Evolutionary conservation across 1,284 basidiomycete species (phyloP).

Genomic region (Laetiporus sulphureus): DNA sequence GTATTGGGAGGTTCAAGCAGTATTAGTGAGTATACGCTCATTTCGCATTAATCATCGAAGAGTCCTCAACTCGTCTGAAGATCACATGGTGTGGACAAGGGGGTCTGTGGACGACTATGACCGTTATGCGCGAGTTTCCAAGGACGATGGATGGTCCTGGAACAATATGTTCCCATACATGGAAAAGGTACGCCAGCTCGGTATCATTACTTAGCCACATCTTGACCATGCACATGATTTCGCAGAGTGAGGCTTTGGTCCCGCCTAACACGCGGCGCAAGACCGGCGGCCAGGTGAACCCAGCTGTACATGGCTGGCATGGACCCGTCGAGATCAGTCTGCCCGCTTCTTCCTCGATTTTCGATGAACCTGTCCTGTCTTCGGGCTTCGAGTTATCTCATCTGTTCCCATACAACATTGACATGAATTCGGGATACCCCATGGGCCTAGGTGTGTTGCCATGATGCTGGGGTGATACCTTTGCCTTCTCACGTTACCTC

Average conservation of each 20-base stretch:
- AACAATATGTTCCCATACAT: constrained; percentile 16
- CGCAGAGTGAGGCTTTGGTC: constrained; percentile 25
- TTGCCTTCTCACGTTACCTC: neutral
- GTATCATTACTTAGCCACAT: neutral
- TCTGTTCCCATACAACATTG: constrained; percentile 27
- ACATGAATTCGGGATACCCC: constrained; percentile 28
- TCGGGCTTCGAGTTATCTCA: constrained; percentile 16
- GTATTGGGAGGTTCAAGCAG: constrained; percentile 11
- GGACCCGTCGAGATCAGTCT: constrained; percentile 29
- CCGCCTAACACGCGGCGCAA: constrained; percentile 26
- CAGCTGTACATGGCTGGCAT: constrained; percentile 22
- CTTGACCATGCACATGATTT: constrained; percentile 1
- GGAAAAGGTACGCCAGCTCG: constrained; percentile 21
- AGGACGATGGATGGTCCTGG: constrained; percentile 29
- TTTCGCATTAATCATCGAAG: neutral
- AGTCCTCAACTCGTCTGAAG: constrained; percentile 7
- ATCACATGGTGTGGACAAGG: constrained; percentile 23
- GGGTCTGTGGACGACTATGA: constrained; percentile 26
- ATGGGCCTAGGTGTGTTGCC: constrained; percentile 25
- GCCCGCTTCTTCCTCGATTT: constrained; percentile 16
- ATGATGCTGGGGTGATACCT: neutral
- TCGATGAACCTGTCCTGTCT: constrained; percentile 20
- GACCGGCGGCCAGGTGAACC: constrained; percentile 24
- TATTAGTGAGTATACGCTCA: constrained; percentile 10
- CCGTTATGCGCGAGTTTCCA: constrained; percentile 19